Percentiles rank a stretch among this genome's conserved stretches.
Conservation (phyloP, 306 rosid genomes). For the Prunus armeniaca region DNA sequence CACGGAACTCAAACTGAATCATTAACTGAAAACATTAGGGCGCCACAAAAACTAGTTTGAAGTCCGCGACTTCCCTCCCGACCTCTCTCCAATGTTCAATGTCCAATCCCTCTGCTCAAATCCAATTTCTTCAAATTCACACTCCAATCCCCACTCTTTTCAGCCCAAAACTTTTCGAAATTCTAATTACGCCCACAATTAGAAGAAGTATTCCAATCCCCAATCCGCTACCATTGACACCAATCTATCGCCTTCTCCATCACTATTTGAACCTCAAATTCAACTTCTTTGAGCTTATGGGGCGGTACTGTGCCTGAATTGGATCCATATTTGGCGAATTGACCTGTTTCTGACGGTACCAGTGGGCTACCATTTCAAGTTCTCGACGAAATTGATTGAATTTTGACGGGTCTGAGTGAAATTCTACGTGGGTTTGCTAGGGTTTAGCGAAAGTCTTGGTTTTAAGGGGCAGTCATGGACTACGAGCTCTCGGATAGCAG, state of each 20-base stretch:
- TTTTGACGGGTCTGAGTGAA: constrained; percentile 21
- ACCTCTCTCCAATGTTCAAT: background rate
- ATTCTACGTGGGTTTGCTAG: constrained; percentile 26
- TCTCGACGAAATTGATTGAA: constrained; percentile 20
- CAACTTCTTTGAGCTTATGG: constrained; percentile 22
- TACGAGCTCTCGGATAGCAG: constrained; percentile 76
- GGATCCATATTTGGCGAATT: constrained; percentile 4
- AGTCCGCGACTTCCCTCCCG: constrained; percentile 29
- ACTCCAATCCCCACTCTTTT: constrained; percentile 7
- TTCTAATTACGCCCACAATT: constrained; percentile 23
- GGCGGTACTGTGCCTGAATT: constrained; percentile 3
- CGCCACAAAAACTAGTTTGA: constrained; percentile 17
- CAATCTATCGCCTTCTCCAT: constrained; percentile 35
- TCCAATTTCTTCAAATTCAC: constrained; percentile 3
- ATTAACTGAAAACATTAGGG: constrained; percentile 16
- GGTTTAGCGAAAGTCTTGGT: constrained; percentile 12
- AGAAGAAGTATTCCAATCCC: constrained; percentile 13
- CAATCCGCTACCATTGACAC: constrained; percentile 13
- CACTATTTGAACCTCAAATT: constrained; percentile 17
- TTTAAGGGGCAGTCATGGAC: constrained; percentile 44
- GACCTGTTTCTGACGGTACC: constrained; percentile 6
- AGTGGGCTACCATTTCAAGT: constrained; percentile 5
- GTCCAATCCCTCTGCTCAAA: background rate
- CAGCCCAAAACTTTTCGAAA: background rate
- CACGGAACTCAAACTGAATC: constrained; percentile 27